Evolutionary conservation across 2,329 filamentous ascomycete species (phyloP).

Genomic region (Xylariomycetidae sp.): DNA sequence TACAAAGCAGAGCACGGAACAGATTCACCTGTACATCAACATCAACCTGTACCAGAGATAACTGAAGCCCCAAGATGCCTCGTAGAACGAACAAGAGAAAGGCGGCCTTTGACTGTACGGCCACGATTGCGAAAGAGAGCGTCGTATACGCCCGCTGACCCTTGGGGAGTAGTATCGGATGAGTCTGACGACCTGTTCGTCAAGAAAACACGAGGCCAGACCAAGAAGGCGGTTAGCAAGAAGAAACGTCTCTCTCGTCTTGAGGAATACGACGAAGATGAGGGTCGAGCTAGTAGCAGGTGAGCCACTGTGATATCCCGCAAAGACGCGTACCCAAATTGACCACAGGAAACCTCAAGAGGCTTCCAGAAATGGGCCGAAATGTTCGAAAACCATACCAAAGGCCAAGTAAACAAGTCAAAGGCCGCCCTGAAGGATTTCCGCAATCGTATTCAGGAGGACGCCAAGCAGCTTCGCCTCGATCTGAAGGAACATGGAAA

Average conservation of each 20-base stretch:
- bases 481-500: constrained; percentile 19
- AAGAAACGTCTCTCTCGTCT: constrained; percentile 19
- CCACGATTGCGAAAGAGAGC: no score
- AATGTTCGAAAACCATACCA: constrained; percentile 23
- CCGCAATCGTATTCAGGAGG: constrained; percentile 15
- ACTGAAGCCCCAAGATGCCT: no score
- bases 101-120: constrained; percentile 7
- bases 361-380: constrained; percentile 21
- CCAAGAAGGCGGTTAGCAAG: constrained; percentile 8
- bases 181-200: constrained; percentile 9
- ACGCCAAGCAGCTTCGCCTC: constrained; percentile 13
- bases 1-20: no score
- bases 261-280: constrained; percentile 24
- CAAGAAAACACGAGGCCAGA: constrained; percentile 1
- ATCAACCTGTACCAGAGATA: no score
- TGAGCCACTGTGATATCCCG: constrained; percentile 9
- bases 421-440: constrained; percentile 25
- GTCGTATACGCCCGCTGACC: constrained; percentile 6
- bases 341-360: no score
- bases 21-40: no score
- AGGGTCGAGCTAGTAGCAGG: constrained; percentile 19
- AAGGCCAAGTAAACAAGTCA: constrained; percentile 22
- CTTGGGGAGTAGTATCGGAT: constrained; percentile 7
- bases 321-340: no score
- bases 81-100: constrained; percentile 17